phyloP scores from a whole-genome alignment of 306 rosid genomes.

The Senna siamea region DNA sequence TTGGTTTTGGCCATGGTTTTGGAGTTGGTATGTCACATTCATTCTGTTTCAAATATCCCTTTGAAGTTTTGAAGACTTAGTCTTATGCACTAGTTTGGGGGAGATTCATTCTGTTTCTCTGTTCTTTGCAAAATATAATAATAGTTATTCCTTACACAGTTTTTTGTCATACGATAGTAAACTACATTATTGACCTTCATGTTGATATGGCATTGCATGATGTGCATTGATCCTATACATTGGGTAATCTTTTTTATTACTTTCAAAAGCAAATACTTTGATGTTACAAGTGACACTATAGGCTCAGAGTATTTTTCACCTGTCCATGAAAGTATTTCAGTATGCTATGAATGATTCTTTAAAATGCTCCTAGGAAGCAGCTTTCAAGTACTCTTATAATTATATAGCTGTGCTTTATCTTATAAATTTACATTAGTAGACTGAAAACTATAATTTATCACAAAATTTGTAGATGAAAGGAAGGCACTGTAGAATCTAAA shows the following conservation, averaged over 20 bases:
- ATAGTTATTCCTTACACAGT: not conserved
- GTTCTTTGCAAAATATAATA: not conserved
- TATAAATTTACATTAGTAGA: not conserved
- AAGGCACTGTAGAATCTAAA: constrained; percentile 2
- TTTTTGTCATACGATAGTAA: not conserved
- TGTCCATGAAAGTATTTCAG: not conserved
- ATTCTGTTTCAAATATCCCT: not conserved
- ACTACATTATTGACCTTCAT: not conserved
- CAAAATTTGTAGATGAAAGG: not conserved
- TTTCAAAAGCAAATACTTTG: constrained; percentile 2
- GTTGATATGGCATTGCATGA: not conserved
- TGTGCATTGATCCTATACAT: not conserved
- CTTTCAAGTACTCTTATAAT: constrained; percentile 12
- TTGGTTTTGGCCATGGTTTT: constrained; percentile 98
- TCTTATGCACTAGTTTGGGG: not conserved
- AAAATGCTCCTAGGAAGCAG: not conserved
- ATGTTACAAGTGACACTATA: constrained; percentile 1
- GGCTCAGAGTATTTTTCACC: not conserved
- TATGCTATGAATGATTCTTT: not conserved
- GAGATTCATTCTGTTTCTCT: not conserved
- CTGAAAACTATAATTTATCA: constrained; percentile 8
- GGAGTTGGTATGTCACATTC: constrained; percentile 75
- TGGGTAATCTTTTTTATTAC: constrained; percentile 7
- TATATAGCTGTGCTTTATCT: not conserved
- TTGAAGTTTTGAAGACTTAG: not conserved